Percentiles rank a stretch among this genome's conserved stretches.
phyloP scores from a whole-genome alignment of 495 filamentous ascomycete genomes.

The Aspergillus coremiiformis region DNA sequence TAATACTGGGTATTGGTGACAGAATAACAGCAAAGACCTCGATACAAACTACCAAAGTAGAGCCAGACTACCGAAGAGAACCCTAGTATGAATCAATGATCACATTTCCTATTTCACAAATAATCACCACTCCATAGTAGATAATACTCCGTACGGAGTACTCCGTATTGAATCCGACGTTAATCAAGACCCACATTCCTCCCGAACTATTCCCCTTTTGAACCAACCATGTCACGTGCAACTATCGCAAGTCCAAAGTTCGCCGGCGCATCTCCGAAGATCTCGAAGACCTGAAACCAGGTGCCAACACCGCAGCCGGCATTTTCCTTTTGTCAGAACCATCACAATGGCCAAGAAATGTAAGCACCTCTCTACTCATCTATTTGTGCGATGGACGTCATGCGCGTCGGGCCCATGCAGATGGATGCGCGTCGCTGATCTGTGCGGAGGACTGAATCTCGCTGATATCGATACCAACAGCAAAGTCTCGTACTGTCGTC shows the following conservation, averaged over 20 bases:
- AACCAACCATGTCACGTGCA: conserved; percentile 4
- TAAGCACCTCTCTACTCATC: neutral
- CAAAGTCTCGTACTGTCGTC: conserved; percentile 83
- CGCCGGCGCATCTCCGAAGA: conserved; percentile 9
- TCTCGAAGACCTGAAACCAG: neutral
- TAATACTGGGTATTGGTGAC: neutral
- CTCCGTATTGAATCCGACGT: too few relatives aligned
- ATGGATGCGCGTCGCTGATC: neutral
- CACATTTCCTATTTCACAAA: too few relatives aligned
- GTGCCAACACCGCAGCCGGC: neutral
- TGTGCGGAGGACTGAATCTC: neutral
- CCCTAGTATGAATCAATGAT: too few relatives aligned
- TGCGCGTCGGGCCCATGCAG: neutral
- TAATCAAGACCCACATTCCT: neutral
- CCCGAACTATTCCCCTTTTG: neutral
- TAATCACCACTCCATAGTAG: too few relatives aligned
- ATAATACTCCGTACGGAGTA: too few relatives aligned
- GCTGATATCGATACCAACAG: conserved; percentile 36
- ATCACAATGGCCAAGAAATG: conserved; percentile 24
- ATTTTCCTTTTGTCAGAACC: neutral
- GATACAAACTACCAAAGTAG: too few relatives aligned
- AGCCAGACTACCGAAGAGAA: neutral
- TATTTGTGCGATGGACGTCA: neutral
- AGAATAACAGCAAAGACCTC: too few relatives aligned
- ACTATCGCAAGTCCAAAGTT: conserved; percentile 2